Conservation (phyloP, 257 asterid genomes). For the Penstemon newberryi region DNA sequence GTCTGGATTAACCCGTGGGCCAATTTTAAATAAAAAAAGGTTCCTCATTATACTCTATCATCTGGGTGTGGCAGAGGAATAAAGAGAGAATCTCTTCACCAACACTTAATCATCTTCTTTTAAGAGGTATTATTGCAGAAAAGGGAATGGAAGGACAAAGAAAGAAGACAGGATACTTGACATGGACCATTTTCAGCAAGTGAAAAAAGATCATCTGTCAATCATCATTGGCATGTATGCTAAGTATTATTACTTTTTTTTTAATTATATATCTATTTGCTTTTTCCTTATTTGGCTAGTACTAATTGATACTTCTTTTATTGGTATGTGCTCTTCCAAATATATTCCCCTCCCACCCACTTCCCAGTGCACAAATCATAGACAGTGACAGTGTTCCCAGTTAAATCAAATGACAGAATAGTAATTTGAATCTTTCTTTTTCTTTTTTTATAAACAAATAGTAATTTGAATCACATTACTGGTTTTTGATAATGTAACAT, state of each 20-base stretch:
- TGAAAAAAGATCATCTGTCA: constrained; percentile 33
- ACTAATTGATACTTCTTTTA: constrained; percentile 26
- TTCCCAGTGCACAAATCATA: constrained; percentile 16
- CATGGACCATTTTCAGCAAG: constrained; percentile 29
- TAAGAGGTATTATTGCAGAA: constrained; percentile 26
- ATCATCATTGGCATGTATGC: constrained; percentile 26
- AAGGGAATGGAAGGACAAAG: constrained; percentile 34
- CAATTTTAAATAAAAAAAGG: no score
- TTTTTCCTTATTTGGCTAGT: constrained; percentile 39
- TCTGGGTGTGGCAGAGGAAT: constrained; percentile 32
- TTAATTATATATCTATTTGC: not conserved
- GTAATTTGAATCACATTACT: no score
- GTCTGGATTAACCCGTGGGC: no score
- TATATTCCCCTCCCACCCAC: constrained; percentile 43
- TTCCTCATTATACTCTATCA: not conserved
- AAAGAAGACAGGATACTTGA: constrained; percentile 32
- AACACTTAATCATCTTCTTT: constrained; percentile 32
- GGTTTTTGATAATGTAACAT: not conserved
- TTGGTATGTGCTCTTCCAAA: constrained; percentile 30
- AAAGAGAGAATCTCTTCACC: constrained; percentile 40
- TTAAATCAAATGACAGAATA: not conserved
- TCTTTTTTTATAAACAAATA: not conserved
- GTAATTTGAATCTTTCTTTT: not conserved
- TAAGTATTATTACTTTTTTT: not conserved
- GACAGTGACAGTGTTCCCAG: not conserved